These are phyloP conservation scores for Diplogelasinospora grovesii DNA, from an alignment of 495 filamentous ascomycete genomes.

Conservation along the genomic window DNA sequence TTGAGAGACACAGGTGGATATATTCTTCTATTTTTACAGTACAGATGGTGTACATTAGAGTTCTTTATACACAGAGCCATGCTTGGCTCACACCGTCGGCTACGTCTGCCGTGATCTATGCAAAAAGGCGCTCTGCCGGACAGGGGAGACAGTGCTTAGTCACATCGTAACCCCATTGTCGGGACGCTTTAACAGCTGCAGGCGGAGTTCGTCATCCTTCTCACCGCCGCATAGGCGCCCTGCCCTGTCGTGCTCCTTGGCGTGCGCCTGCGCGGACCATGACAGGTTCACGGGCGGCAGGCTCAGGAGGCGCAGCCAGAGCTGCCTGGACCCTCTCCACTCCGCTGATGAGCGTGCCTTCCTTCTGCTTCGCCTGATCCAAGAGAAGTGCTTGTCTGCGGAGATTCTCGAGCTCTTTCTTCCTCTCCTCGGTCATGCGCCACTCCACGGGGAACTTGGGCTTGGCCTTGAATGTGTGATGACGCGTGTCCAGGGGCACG, in stretches of 20 bases:
- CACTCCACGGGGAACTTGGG: conserved; percentile 73
- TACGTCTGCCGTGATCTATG: too few species aligned
- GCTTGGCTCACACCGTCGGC: too few species aligned
- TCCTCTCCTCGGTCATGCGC: conserved; percentile 66
- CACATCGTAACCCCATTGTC: too few species aligned
- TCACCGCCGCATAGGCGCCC: too few species aligned
- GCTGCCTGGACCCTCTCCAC: conserved; percentile 41
- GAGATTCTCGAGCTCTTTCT: conserved; percentile 52
- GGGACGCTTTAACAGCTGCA: too few species aligned
- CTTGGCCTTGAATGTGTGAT: conserved; percentile 66
- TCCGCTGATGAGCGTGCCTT: conserved; percentile 52
- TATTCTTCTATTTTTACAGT: too few species aligned
- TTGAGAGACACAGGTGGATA: too few species aligned
- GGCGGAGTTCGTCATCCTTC: too few species aligned
- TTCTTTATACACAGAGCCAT: too few species aligned
- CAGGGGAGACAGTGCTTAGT: too few species aligned
- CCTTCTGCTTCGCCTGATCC: conserved; percentile 39
- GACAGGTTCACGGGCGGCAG: conserved; percentile 4
- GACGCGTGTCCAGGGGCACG: conserved; percentile 82
- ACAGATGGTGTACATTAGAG: too few species aligned
- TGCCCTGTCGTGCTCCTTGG: not conserved
- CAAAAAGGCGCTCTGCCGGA: too few species aligned
- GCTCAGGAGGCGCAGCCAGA: conserved; percentile 15
- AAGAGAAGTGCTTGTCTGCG: conserved; percentile 42
- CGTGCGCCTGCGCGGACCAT: conserved; percentile 3